Base-by-base conservation (phyloP, 1,139 yeast genomes). In the Hemisphaericaspora xylofermentans region DNA sequence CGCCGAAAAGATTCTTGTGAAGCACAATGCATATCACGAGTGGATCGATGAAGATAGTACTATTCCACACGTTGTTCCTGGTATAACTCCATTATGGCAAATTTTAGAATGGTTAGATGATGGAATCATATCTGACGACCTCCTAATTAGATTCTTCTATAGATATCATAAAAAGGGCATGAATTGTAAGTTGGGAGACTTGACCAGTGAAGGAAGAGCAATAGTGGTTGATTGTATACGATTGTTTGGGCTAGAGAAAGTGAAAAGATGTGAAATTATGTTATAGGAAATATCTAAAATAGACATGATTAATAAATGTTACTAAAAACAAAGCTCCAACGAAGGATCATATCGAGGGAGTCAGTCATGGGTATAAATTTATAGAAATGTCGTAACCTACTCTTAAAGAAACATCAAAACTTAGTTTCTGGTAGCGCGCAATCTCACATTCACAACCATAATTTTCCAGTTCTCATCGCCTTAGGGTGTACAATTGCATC, bases 51-150 rank as follows among this genome's bases (percentile, higher is more conserved):
- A 21, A 4, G 29, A 17, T 12, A n/a, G 10, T n/a, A 30, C 30
- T 5, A 18, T 76, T 2, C 83, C 83, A 0, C 51, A 53, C 17
- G 74, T 78, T 2, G 54, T 74, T 1, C 83, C 84, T 0, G 84
- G 84, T 0, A 46, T 76, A 1, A 55, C 72, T 14, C 82, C 86
- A 1, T 42, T 79, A 29, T 51, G 63, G 58, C 82, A 79, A 49
- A 51, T 79, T 15, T 44, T 58, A 14, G 60, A 61, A 18, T 39
- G 48, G 58, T 47, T 64, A 38, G 59, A 57, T 28, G 39, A 46
- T 7, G 57, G 53, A 1, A 41, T 39, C 2, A 41, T 62, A 10
- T 52, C 54, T 36, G 45, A 49, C 12, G 53, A 50, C 1, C 46
- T 59, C 9, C 46, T 47, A 2, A 54, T 60, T 1, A 39, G 49